Base-by-base conservation (phyloP, 23 red algal species). In the Pyropia haitanensis region DNA sequence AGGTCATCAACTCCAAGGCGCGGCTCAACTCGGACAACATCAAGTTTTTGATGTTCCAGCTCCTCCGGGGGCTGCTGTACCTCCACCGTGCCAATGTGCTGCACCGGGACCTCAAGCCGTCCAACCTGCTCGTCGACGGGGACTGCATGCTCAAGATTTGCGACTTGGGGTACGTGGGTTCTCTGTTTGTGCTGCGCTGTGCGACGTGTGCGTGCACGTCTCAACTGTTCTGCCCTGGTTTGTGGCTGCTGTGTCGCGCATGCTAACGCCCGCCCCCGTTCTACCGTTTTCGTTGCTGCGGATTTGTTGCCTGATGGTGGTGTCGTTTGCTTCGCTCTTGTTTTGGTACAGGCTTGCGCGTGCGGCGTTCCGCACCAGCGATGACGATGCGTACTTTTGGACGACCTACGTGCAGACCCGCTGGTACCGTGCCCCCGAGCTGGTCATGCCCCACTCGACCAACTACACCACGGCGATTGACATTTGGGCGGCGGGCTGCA, bases 11-110 rank as follows among this genome's bases (percentile, higher is more conserved):
- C 46, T 83, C 85, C 51, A 64, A 82, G 25, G 77, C 82, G 18
- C 72, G 77, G 27, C 70, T 95, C 53, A 86, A 83, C 51, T 31
- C 78, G 28, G 90, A 85, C 28, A 83, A 95, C 53, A 83, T 95
- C 71, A 83, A 84, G 56, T 95, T 77, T 54, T 76, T 95, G 54
- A 87, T 95, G 90, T 95, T 86, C 56, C 90, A 95, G 71, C 60
- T 95, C 27, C 53, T 95, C 50, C 71, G 81, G 58, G 90, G 90
- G 50, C 77, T 95, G 21, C 73, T 83, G 30, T 95, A 95, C 70
- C 63, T 95, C 22, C 90, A 95, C 71, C 66, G 76, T 13, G 75
- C 81, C 49, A 73, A 75, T 27, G 80, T 95, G 39, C 61, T 95
- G 27, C 90, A 95, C 53, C 77, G 90, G 30, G 90, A 95, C 58